A percentile compares a stretch with the other conserved stretches of the same genome.
These are phyloP conservation scores for Primulina eburnea DNA, from an alignment of 257 asterid genomes.

Conservation along the genomic window DNA sequence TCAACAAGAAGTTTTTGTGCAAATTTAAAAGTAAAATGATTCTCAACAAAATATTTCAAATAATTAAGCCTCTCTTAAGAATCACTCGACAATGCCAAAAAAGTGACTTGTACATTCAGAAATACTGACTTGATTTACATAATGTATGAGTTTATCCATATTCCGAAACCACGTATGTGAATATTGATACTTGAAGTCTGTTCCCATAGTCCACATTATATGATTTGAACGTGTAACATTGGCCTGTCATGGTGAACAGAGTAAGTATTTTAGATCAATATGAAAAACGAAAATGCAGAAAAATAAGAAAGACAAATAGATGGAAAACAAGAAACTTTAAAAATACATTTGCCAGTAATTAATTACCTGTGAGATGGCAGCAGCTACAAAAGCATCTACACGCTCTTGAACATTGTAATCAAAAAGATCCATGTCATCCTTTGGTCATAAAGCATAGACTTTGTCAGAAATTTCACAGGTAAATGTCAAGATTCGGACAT, in stretches of 20 bases:
- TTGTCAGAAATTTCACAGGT: neutral
- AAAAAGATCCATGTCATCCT: slow-evolving; percentile 37
- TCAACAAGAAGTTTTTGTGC: neutral
- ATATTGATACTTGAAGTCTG: slow-evolving; percentile 49
- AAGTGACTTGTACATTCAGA: neutral
- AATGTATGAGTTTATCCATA: slow-evolving; percentile 58
- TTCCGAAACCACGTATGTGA: slow-evolving; percentile 51
- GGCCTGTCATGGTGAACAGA: slow-evolving; percentile 30
- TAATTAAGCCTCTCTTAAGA: neutral
- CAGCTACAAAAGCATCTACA: slow-evolving; percentile 44
- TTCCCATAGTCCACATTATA: slow-evolving; percentile 56
- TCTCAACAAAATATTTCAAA: neutral
- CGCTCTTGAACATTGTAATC: slow-evolving; percentile 53
- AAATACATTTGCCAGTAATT: slow-evolving; percentile 30
- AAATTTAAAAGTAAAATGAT: neutral
- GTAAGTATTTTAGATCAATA: neutral
- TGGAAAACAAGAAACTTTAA: neutral
- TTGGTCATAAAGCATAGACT: slow-evolving; percentile 13
- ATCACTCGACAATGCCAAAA: no score
- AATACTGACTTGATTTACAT: slow-evolving; percentile 44
- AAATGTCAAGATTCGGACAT: neutral
- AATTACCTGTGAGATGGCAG: slow-evolving; percentile 43
- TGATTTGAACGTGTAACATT: slow-evolving; percentile 50
- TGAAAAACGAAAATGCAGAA: neutral
- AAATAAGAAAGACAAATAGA: neutral